Evolutionary conservation across 2,329 filamentous ascomycete genomes (phyloP), one percentile per base, ranked within the genome.

Genomic region (Penicillium sp.): DNA sequence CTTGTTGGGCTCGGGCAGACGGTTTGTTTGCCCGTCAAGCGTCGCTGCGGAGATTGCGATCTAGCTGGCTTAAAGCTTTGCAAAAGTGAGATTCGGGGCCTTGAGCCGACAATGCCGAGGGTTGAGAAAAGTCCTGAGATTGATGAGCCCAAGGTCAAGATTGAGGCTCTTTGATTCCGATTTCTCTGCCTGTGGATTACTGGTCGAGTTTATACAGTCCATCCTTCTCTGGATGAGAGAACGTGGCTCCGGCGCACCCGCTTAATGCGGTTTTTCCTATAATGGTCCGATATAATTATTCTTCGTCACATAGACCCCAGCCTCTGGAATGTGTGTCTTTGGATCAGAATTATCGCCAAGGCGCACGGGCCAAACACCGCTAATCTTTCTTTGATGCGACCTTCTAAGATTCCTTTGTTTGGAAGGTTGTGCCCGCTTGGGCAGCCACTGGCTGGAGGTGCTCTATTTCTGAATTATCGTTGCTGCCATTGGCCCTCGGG

Each of bases 1-100:
- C 82, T 97, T 40, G 93, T 97, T 33, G 93, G 93, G 0, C 81
- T 96, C 61, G 93, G 93, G 0, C 93, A 97, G 81, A 90, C 87
- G 1, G 86, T 94, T 23, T 97, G 93, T 72, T 78, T 91, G 62
- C 91, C 92, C 0, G 85, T 93, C 1, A 90, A 89, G 0, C 82
- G 88, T 62, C 86, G 83, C 65, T 99, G 94, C 76, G 92, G 91
- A 19, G 88, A 94, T 49, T 99, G 94, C 76, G 89, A 89, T 62
- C 77, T 97, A 49, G 90, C 90, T 0, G 78, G 89, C 21, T 81
- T 81, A 33, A 90, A 90, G 4, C 74, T 97, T 58, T 99, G 94
- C 77, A 86, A 82, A 71, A 84, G 85, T 12, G 89, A 89, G 29
- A 84, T 91, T 60, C 78, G 81, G 70, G 85, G 82, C 51, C 87